Evolutionary conservation across 495 filamentous ascomycete species (phyloP), one percentile per base, ranked within the genome.

Genomic region (Clohesyomyces aquaticus): DNA sequence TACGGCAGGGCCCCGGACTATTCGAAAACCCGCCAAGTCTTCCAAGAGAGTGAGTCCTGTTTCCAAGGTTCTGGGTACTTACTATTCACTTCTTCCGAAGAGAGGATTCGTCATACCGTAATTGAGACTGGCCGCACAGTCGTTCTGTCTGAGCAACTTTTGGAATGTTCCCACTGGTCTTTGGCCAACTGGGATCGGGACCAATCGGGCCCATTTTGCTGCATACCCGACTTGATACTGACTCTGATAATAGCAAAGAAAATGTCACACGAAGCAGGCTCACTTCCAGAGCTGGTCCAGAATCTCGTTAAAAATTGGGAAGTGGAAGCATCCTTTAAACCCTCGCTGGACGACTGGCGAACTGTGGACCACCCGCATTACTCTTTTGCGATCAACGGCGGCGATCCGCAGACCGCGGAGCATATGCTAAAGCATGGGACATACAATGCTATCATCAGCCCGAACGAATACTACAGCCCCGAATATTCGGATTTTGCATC

Each of bases 301-400:
- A 87, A 87, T 72, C 82, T 88, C 0, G 85, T 88, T 69, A 88
- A 88, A 72, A 88, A 88, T 76, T 88, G 86, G 86, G 85, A 88
- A 70, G 81, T 87, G 64, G 86, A 89, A 73, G 85, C 86, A 10
- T 85, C 82, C 4, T 86, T 85, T 81, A 89, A 88, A 70, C 78
- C 76, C 8, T 66, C 75, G 25, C 77, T 87, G 1, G 28, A 66
- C n/a, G 83, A 88, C 75, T 88, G 85, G 85, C 80, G 84, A 46
- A 88, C 86, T 21, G 76, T 87, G 66, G 81, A 86, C 68, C 76
- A 67, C 4, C 55, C 73, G 1, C 77, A 77, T 43, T 88, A 87
- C 77, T 76, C 70, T 22, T 87, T 88, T 69, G 76, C 81, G n/a
- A 78, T 88, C 67, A 86, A 87, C 71, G 84, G 82, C 41, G 81